These are phyloP conservation scores for Hagleromyces aurorensis DNA, from an alignment of 805 yeast genomes.

Conservation along the genomic window DNA sequence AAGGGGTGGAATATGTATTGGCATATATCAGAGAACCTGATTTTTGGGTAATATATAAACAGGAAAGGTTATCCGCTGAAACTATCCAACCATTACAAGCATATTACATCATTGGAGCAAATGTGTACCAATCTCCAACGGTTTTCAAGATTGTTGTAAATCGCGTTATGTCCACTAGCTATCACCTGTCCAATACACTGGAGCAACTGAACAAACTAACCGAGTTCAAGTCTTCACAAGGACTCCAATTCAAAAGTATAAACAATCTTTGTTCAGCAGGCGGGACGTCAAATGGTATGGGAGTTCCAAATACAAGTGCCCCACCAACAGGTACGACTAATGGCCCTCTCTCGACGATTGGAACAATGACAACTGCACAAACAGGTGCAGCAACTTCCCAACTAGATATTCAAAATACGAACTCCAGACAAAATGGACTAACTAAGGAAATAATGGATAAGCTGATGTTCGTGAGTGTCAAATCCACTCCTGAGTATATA, in stretches of 20 bases:
- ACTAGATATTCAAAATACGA: slow-evolving; percentile 7
- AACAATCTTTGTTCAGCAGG: slow-evolving; percentile 5
- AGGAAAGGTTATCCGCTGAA: slow-evolving; percentile 47
- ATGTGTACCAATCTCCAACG: slow-evolving; percentile 83
- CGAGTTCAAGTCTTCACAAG: slow-evolving; percentile 51
- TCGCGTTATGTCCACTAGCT: slow-evolving; percentile 47
- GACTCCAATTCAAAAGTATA: slow-evolving; percentile 29
- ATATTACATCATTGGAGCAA: slow-evolving; percentile 85
- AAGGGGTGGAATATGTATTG: slow-evolving; percentile 78
- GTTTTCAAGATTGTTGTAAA: slow-evolving; percentile 66
- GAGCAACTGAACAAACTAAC: slow-evolving; percentile 41
- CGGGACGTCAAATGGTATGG: slow-evolving; percentile 4
- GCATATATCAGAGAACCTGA: slow-evolving; percentile 78
- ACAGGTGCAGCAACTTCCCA: slow-evolving; percentile 11
- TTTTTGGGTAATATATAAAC: slow-evolving; percentile 86
- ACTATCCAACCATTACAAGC: slow-evolving; percentile 47
- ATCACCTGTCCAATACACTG: slow-evolving; percentile 39
- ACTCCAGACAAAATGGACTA: slow-evolving; percentile 10
- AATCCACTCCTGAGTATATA: slow-evolving; percentile 28
- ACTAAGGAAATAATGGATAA: slow-evolving; percentile 28
- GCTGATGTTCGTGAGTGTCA: slow-evolving; percentile 26
- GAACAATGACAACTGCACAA: slow-evolving; percentile 10
- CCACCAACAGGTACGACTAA: slow-evolving; percentile 9
- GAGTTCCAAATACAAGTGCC: slow-evolving; percentile 9
- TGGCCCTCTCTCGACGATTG: slow-evolving; percentile 7